phyloP scores from a whole-genome alignment of 2,329 filamentous ascomycete species.

The Colletotrichum sp. region DNA sequence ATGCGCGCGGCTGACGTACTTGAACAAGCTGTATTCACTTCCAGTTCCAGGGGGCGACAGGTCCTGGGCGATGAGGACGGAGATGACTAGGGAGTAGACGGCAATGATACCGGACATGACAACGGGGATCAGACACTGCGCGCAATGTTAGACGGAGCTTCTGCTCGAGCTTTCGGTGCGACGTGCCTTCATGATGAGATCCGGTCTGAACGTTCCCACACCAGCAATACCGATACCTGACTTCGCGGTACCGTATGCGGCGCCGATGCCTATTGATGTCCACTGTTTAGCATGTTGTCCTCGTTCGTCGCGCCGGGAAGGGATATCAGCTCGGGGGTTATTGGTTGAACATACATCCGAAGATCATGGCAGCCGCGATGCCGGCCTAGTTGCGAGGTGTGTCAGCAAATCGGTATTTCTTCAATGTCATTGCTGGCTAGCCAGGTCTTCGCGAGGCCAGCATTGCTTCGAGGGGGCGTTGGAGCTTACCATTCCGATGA shows the following conservation, averaged over 20 bases:
- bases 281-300: constrained; percentile 2
- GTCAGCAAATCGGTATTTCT: constrained; percentile 26
- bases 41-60: constrained; percentile 72
- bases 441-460: background rate
- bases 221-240: constrained; percentile 88
- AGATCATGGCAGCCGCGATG: constrained; percentile 83
- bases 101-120: constrained; percentile 99
- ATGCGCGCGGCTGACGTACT: constrained; percentile 53
- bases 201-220: constrained; percentile 83
- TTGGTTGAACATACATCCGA: constrained; percentile 67
- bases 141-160: background rate
- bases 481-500: constrained; percentile 81
- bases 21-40: constrained; percentile 80
- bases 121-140: constrained; percentile 80
- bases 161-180: background rate
- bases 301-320: constrained; percentile 9
- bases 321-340: constrained; percentile 31
- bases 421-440: background rate
- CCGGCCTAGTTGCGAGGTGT: constrained; percentile 60
- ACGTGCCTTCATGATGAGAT: constrained; percentile 88
- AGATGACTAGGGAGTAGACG: constrained; percentile 96
- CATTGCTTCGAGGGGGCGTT: background rate
- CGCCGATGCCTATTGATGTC: constrained; percentile 61
- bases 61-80: constrained; percentile 93
- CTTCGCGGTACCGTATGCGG: constrained; percentile 87